Base-by-base conservation (phyloP, 2,329 filamentous ascomycete species). In the Aspergillus sp. region DNA sequence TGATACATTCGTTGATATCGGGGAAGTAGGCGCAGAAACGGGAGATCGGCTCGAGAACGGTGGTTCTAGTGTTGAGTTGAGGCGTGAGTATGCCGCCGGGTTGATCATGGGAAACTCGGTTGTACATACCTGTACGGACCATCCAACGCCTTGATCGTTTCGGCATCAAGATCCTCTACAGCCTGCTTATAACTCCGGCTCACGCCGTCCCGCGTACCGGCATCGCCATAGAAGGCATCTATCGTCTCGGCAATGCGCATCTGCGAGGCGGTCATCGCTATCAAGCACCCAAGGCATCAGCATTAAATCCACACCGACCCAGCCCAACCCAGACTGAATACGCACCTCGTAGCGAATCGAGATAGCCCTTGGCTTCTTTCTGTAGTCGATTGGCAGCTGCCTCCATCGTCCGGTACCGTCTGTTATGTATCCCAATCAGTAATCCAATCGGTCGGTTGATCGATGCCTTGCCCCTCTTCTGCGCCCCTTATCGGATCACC, bases 1-100 rank as follows among this genome's bases (percentile, higher is more conserved):
- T 99, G 79, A 99, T 97, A 78, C 94, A 97, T 81, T 97, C 92
- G 79, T 99, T 99, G 73, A 99, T 93, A 76, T 99, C 95, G 36
- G 95, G 94, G 77, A 99, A 99, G 81, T 99, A 99, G 67, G 92
- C 91, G 81, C 94, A 98, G 82, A 98, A 99, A 65, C 93, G 87
- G 64, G 89, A 89, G 75, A 99, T 99, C 47, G 95, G 95, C 69
- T 99, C 95, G 52, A 99, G 85, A 29, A 99, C 95, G 6, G 95
- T 98, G 49, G 90, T 90, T 77, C 90, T 90, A 66, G 59, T 6
- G 14, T 11, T 12, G 22, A 59, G 5, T 11, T 10, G 18, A 31
- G 7, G 32, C 4, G 32, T n/a, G 16, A 54, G 14, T n/a, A 16
- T 42, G 36, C 6, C 36, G 6, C 36, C 16, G 36, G 16, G 5